Percentiles rank a stretch among this genome's conserved stretches.
Conservation (phyloP, 192 early-diverging fungal genomes). For the Coemansia sp. region DNA sequence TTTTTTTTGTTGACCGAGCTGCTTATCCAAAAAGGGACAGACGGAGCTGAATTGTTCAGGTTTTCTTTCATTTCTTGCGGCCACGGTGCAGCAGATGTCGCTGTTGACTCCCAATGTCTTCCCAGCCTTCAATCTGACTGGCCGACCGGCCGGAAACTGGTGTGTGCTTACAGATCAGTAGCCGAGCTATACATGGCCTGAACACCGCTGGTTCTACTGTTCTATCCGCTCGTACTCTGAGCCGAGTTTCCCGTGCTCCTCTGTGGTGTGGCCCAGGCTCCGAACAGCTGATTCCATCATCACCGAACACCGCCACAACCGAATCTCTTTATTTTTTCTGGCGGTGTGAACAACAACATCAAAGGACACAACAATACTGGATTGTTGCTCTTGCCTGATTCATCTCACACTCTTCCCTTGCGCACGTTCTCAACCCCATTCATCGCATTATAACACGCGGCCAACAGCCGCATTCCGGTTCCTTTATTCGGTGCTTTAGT, state of each 20-base stretch:
- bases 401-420: background rate
- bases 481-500: background rate
- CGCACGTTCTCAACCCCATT: slow-evolving; percentile 4
- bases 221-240: background rate
- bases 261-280: background rate
- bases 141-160: background rate
- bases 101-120: slow-evolving; percentile 1
- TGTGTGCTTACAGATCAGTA: background rate
- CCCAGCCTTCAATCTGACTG: too few species aligned
- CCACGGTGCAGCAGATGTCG: background rate
- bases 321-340: background rate
- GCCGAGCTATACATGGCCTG: too few species aligned
- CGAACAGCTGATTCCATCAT: background rate
- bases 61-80: background rate
- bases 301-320: background rate
- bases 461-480: background rate
- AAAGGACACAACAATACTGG: background rate
- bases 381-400: background rate
- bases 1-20: slow-evolving; percentile 3
- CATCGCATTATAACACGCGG: background rate
- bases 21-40: slow-evolving; percentile 1
- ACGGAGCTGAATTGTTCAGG: slow-evolving; percentile 10
- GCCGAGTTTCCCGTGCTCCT: background rate
- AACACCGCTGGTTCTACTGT: background rate
- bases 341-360: background rate